Evolutionary conservation across 306 rosid genomes (phyloP).

Genomic region (Prosopis cineraria): DNA sequence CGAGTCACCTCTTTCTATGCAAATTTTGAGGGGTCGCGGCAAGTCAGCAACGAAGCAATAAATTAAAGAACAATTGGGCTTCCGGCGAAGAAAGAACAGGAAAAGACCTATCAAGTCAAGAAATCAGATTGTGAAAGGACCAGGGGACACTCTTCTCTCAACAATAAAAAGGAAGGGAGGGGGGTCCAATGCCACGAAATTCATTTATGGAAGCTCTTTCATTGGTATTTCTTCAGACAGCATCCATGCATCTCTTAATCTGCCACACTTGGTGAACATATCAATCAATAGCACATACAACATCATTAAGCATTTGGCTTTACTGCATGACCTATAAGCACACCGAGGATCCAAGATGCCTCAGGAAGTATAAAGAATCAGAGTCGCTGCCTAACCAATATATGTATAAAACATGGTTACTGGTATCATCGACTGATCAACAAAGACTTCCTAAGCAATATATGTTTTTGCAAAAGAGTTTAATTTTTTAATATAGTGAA

Average conservation of each 20-base stretch:
- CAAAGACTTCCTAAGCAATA: too few species aligned
- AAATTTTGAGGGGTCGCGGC: not conserved
- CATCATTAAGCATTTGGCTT: slow-evolving; percentile 41
- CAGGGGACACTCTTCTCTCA: not conserved
- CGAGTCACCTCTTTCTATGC: not conserved
- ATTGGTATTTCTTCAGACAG: slow-evolving; percentile 50
- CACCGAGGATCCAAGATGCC: too few species aligned
- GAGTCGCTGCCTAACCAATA: too few species aligned
- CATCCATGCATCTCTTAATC: slow-evolving; percentile 43
- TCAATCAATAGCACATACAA: slow-evolving; percentile 45
- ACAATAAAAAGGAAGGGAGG: not conserved
- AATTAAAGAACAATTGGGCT: not conserved
- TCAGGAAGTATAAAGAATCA: too few species aligned
- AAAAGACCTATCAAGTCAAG: not conserved
- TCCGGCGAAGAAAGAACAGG: not conserved
- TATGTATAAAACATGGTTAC: too few species aligned
- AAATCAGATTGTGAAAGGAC: not conserved
- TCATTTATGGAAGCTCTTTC: slow-evolving; percentile 37
- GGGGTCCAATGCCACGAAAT: not conserved
- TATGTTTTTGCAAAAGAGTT: too few species aligned
- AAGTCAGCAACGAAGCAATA: not conserved
- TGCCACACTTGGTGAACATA: slow-evolving; percentile 51
- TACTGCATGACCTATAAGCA: not conserved
- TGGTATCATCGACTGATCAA: too few species aligned
- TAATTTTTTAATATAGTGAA: too few species aligned